Evolutionary conservation across 768 basidiomycete genomes (phyloP).

Genomic region (Pleurotus pulmonarius): DNA sequence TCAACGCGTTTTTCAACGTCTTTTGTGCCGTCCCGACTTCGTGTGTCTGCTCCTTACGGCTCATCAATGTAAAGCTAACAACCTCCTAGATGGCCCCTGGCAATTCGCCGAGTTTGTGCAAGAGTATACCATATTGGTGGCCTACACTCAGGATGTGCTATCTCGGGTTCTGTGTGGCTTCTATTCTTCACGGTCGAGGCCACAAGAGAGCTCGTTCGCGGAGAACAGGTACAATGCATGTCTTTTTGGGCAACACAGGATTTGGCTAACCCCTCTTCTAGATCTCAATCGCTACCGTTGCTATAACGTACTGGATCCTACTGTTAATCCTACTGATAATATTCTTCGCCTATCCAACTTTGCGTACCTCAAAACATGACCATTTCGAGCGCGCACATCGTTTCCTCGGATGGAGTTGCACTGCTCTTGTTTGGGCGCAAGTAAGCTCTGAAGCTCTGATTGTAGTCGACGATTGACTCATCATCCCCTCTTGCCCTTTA

Average conservation of each 20-base stretch:
- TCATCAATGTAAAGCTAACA: constrained; percentile 2
- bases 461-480: background rate
- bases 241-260: background rate
- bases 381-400: constrained; percentile 54
- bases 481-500: constrained; percentile 12
- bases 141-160: constrained; percentile 55
- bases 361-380: constrained; percentile 46
- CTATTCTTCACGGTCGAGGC: constrained; percentile 46
- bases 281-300: constrained; percentile 45
- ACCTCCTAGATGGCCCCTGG: constrained; percentile 45
- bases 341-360: constrained; percentile 45
- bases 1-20: constrained; percentile 53
- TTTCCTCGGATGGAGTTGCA: constrained; percentile 53
- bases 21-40: constrained; percentile 46
- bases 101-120: constrained; percentile 49
- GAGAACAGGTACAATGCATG: constrained; percentile 25
- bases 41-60: constrained; percentile 28
- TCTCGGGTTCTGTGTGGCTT: constrained; percentile 52
- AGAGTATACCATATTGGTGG: constrained; percentile 60
- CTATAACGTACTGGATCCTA: constrained; percentile 49
- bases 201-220: constrained; percentile 41
- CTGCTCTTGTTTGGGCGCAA: constrained; percentile 52
- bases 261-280: constrained; percentile 13
- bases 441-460: constrained; percentile 20
- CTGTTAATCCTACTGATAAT: constrained; percentile 44